Conservation (phyloP, 345 rosid species). For the Gossypium ekmanianum region DNA sequence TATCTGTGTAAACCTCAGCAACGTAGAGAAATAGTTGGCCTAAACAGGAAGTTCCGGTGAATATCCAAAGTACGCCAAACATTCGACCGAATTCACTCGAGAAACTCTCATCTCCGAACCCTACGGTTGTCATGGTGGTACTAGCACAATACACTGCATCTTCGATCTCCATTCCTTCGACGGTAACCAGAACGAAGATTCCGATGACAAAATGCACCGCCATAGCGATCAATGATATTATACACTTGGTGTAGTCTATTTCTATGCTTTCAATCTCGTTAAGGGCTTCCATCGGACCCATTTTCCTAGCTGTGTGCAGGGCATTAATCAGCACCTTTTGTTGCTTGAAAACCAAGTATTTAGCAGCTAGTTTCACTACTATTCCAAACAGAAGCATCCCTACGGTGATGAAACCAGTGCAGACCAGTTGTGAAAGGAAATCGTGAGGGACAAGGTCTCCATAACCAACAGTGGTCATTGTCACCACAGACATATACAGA, state of each 20-base stretch:
- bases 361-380: slow-evolving; percentile 16
- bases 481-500: background rate
- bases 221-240: background rate
- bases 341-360: slow-evolving; percentile 16
- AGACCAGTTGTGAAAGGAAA: background rate
- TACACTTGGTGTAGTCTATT: background rate
- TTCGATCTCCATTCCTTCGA: slow-evolving; percentile 8
- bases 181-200: background rate
- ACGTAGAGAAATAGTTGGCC: slow-evolving; percentile 17
- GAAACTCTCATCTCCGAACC: slow-evolving; percentile 23
- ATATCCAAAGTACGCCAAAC: slow-evolving; percentile 17
- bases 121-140: slow-evolving; percentile 20
- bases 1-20: slow-evolving; percentile 9
- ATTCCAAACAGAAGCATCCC: slow-evolving; percentile 16
- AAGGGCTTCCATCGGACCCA: slow-evolving; percentile 5
- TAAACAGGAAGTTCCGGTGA: slow-evolving; percentile 9
- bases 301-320: background rate
- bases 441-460: slow-evolving; percentile 20
- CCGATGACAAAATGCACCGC: slow-evolving; percentile 12
- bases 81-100: slow-evolving; percentile 8
- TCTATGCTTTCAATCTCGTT: slow-evolving; percentile 8
- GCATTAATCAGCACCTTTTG: slow-evolving; percentile 10
- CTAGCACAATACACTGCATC: slow-evolving; percentile 18
- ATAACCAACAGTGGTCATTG: slow-evolving; percentile 23
- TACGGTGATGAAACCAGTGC: background rate